Conservation (phyloP, 345 rosid species). For the Pugionium dolabratum region DNA sequence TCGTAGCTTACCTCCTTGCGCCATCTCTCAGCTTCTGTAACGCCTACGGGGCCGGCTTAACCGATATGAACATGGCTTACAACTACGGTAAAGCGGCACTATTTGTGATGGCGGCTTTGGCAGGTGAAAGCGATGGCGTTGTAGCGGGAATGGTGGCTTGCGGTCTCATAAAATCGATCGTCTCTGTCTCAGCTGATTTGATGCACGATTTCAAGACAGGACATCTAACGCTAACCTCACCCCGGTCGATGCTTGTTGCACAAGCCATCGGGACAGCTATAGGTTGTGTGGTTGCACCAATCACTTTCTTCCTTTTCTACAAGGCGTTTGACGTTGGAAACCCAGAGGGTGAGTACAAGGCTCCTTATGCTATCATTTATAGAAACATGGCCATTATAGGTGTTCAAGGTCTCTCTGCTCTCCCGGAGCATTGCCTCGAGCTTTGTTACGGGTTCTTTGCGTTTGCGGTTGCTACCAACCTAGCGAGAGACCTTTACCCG, state of each 20-base stretch:
- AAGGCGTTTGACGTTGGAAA: slow-evolving; percentile 89
- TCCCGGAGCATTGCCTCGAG: slow-evolving; percentile 79
- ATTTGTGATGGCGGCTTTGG: slow-evolving; percentile 74
- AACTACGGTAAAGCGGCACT: slow-evolving; percentile 93
- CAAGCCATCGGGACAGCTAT: slow-evolving; percentile 85
- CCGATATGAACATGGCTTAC: slow-evolving; percentile 97
- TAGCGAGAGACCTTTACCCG: slow-evolving; percentile 62
- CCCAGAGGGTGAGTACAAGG: slow-evolving; percentile 90
- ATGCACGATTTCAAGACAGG: slow-evolving; percentile 97
- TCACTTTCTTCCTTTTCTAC: slow-evolving; percentile 79
- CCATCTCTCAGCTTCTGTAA: slow-evolving; percentile 95
- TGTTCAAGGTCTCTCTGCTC: slow-evolving; percentile 92
- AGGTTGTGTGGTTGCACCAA: slow-evolving; percentile 88
- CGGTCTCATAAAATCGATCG: slow-evolving; percentile 84
- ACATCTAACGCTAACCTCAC: slow-evolving; percentile 89
- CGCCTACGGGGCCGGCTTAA: slow-evolving; percentile 92
- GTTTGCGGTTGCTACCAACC: slow-evolving; percentile 68
- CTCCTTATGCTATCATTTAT: slow-evolving; percentile 87
- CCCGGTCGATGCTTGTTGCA: slow-evolving; percentile 83
- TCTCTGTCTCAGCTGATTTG: slow-evolving; percentile 81
- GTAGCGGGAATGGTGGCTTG: slow-evolving; percentile 89
- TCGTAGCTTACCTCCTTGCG: slow-evolving; percentile 81
- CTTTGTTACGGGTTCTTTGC: slow-evolving; percentile 82
- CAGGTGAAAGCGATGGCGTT: slow-evolving; percentile 66
- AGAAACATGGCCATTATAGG: slow-evolving; percentile 95